Conservation (phyloP, 768 basidiomycete genomes). For the Stropharia rugosoannulata region DNA sequence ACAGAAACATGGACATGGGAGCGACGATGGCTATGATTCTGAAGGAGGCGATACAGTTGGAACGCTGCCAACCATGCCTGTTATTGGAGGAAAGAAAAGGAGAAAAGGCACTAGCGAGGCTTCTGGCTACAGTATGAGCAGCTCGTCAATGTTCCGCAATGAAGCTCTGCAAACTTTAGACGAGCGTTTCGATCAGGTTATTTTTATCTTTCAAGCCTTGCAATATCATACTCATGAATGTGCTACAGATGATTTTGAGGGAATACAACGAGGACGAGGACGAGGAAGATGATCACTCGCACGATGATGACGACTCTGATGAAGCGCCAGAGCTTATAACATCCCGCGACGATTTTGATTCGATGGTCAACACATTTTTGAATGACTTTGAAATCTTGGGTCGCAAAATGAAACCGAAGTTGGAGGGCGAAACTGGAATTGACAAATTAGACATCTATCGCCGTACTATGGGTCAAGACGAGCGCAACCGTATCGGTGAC, state of each 20-base stretch:
- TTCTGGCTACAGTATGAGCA: slow-evolving; percentile 96
- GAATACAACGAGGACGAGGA: slow-evolving; percentile 72
- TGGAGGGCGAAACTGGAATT: slow-evolving; percentile 68
- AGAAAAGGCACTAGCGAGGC: slow-evolving; percentile 79
- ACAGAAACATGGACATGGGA: slow-evolving; percentile 44
- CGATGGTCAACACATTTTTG: slow-evolving; percentile 92
- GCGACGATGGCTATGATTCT: slow-evolving; percentile 55
- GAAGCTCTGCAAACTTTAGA: slow-evolving; percentile 87
- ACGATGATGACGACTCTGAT: slow-evolving; percentile 46
- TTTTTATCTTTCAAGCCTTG: slow-evolving; percentile 13
- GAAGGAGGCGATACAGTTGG: slow-evolving; percentile 84
- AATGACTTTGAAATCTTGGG: slow-evolving; percentile 89
- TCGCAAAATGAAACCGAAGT: slow-evolving; percentile 77
- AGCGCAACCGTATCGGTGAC: slow-evolving; percentile 46
- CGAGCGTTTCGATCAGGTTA: slow-evolving; percentile 90
- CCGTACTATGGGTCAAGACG: slow-evolving; percentile 71
- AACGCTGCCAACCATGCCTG: slow-evolving; percentile 68
- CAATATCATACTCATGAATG: background rate
- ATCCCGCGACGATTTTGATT: slow-evolving; percentile 84
- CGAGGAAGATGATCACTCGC: slow-evolving; percentile 33
- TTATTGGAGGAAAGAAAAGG: slow-evolving; percentile 75
- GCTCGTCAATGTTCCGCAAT: slow-evolving; percentile 93
- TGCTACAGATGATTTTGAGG: slow-evolving; percentile 69
- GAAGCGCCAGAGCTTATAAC: slow-evolving; percentile 75
- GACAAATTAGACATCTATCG: slow-evolving; percentile 84